Conservation (phyloP, 139 green algal species). For the Nannochloris sp. region DNA sequence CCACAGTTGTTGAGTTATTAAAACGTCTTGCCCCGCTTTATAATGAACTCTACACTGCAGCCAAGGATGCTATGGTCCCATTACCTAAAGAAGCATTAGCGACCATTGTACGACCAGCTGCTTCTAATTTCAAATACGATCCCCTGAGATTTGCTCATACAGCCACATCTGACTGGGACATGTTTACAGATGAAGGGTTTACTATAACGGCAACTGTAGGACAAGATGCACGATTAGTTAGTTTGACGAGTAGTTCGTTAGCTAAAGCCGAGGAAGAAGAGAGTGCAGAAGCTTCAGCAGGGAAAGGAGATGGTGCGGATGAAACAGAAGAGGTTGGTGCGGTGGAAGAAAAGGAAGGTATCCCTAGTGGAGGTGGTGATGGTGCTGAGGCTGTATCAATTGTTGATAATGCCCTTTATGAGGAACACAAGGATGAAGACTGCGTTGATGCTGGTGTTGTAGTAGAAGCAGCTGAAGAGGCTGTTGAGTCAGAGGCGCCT, state of each 20-base stretch:
- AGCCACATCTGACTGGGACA: not conserved
- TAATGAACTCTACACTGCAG: slow-evolving; percentile 24
- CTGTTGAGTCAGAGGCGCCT: not conserved
- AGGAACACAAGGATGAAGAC: not conserved
- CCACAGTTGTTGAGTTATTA: slow-evolving; percentile 13
- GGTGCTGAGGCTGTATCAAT: not conserved
- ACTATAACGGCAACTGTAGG: not conserved
- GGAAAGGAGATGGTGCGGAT: not conserved
- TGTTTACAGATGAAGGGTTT: slow-evolving; percentile 10
- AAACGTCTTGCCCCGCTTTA: slow-evolving; percentile 22
- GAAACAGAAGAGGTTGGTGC: not conserved
- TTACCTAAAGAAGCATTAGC: slow-evolving; percentile 4
- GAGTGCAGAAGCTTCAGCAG: not conserved
- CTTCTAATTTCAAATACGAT: not conserved
- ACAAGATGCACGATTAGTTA: not conserved
- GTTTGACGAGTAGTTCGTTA: not conserved
- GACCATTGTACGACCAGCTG: not conserved
- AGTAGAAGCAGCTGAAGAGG: not conserved
- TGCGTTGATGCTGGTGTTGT: not conserved
- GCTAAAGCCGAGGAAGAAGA: not conserved
- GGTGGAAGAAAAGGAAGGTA: not conserved
- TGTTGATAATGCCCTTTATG: not conserved
- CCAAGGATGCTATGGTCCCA: slow-evolving; percentile 8
- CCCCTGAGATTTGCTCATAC: not conserved
- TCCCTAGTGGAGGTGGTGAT: not conserved